phyloP scores from a whole-genome alignment of 176 grass and related monocot species.

The Typha latifolia region DNA sequence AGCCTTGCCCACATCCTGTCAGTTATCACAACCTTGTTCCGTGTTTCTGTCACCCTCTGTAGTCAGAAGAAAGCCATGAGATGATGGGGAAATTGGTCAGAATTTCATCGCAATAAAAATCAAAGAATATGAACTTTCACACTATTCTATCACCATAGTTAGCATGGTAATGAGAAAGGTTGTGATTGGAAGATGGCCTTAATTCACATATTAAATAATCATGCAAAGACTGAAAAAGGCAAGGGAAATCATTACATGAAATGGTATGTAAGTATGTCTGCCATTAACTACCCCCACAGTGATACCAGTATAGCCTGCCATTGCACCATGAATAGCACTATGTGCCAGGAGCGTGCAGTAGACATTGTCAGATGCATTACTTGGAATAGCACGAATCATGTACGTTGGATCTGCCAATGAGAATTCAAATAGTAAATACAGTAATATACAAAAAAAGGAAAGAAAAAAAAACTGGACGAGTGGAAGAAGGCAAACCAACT shows the following conservation, averaged over 20 bases:
- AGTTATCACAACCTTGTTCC: constrained; percentile 67
- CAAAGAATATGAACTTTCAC: not conserved
- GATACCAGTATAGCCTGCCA: constrained; percentile 96
- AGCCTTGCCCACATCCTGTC: constrained; percentile 84
- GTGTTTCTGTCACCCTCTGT: constrained; percentile 64
- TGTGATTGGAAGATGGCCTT: not conserved
- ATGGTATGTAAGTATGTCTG: constrained; percentile 88
- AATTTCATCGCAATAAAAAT: not conserved
- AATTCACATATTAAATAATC: not conserved
- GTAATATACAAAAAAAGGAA: not conserved
- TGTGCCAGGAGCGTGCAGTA: constrained; percentile 91
- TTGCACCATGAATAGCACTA: constrained; percentile 92
- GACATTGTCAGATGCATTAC: constrained; percentile 92
- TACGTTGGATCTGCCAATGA: constrained; percentile 86
- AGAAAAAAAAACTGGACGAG: not conserved
- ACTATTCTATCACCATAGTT: no score
- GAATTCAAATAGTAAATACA: constrained; percentile 1
- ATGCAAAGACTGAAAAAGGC: constrained; percentile 1
- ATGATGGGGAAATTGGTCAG: not conserved
- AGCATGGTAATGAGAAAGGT: not conserved
- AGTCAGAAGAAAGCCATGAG: constrained; percentile 4
- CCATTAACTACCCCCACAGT: constrained; percentile 81
- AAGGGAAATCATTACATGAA: constrained; percentile 57
- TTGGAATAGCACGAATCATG: constrained; percentile 96
- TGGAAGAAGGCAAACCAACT: constrained; percentile 7